Percentiles rank a stretch among this genome's conserved stretches.
phyloP scores from a whole-genome alignment of 2,329 filamentous ascomycete species.

The Ophiostoma sp. region DNA sequence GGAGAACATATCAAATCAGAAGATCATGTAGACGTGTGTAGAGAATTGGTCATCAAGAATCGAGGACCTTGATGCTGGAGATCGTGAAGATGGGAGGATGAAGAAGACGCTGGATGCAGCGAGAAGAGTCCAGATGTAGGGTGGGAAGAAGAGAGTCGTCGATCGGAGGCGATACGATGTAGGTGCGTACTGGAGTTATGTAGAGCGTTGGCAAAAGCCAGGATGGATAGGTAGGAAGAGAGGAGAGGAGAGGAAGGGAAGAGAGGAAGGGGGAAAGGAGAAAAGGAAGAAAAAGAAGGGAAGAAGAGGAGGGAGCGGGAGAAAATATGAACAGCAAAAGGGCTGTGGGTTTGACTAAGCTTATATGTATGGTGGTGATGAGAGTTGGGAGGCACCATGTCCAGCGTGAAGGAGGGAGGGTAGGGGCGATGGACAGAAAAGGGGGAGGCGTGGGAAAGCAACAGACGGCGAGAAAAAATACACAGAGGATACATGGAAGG shows the following conservation, averaged over 20 bases:
- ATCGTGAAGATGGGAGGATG: slow-evolving; percentile 29
- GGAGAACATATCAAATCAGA: slow-evolving; percentile 49
- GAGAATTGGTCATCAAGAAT: slow-evolving; percentile 32
- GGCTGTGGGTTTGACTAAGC: not conserved
- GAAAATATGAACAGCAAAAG: not conserved
- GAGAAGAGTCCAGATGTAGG: slow-evolving; percentile 13
- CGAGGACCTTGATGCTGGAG: slow-evolving; percentile 31
- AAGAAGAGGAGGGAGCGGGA: not conserved
- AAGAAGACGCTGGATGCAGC: slow-evolving; percentile 36
- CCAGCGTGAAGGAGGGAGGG: not conserved
- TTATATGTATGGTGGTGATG: not conserved
- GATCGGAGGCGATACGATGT: not conserved
- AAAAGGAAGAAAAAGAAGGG: not conserved
- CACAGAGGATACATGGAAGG: not conserved
- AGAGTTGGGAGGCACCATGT: not conserved
- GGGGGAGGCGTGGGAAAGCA: not conserved
- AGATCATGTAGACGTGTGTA: not conserved
- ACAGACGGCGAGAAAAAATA: not conserved
- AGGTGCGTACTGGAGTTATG: slow-evolving; percentile 1
- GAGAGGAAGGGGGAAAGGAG: not conserved
- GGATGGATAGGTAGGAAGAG: not conserved
- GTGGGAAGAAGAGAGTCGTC: slow-evolving; percentile 7
- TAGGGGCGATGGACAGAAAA: not conserved
- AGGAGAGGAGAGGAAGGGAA: not conserved
- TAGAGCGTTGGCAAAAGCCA: slow-evolving; percentile 14